Conservation (phyloP, 257 asterid species). For the Paulownia fortunei region DNA sequence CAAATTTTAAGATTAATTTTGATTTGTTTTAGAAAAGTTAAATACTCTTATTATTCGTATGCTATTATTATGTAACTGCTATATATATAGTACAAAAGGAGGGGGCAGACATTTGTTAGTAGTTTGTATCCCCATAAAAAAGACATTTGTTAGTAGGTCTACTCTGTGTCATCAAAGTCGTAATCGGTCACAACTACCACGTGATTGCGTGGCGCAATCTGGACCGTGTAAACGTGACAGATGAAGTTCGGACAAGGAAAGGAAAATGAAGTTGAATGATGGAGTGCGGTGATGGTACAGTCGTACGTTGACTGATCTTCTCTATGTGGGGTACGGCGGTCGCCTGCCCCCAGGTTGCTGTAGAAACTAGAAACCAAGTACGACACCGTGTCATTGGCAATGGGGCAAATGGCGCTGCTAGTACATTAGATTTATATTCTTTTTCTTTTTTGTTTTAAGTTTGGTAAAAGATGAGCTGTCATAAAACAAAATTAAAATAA, state of each 20-base stretch:
- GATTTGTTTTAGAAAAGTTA: too few species aligned
- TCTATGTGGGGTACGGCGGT: not conserved
- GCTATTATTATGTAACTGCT: too few species aligned
- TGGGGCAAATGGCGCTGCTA: not conserved
- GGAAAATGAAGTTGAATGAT: not conserved
- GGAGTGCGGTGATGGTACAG: not conserved
- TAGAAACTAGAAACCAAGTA: not conserved
- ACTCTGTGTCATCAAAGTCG: not conserved
- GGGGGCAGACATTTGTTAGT: not conserved
- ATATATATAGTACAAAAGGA: not conserved
- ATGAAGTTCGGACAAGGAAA: not conserved
- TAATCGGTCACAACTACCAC: not conserved
- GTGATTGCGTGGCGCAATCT: slow-evolving; percentile 13
- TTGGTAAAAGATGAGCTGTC: not conserved
- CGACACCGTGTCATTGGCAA: not conserved
- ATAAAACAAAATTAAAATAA: not conserved
- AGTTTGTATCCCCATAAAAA: too few species aligned
- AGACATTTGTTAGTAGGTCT: not conserved
- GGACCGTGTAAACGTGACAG: not conserved
- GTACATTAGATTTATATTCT: not conserved
- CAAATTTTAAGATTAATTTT: too few species aligned
- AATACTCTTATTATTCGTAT: too few species aligned
- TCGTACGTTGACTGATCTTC: slow-evolving; percentile 12
- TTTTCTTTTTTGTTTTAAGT: not conserved
- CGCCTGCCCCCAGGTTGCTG: not conserved